These are phyloP conservation scores for Xerocomellus dryophilus DNA, from an alignment of 768 basidiomycete species.

Conservation along the genomic window DNA sequence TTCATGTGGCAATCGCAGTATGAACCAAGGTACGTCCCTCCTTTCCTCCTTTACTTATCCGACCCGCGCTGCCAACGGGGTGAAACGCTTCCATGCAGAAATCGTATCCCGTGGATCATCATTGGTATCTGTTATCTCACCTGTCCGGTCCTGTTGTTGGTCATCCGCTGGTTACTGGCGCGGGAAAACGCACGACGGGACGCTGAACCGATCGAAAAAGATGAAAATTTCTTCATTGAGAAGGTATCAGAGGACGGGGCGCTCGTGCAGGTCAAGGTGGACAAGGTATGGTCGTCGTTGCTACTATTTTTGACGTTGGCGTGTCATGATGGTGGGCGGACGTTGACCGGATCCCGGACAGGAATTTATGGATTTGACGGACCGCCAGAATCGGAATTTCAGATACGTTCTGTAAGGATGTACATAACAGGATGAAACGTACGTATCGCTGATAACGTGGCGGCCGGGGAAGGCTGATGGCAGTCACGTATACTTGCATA, in stretches of 20 bases:
- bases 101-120: conserved; percentile 74
- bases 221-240: conserved; percentile 63
- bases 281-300: conserved; percentile 46
- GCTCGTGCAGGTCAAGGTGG: conserved; percentile 53
- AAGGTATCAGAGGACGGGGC: conserved; percentile 49
- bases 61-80: no score
- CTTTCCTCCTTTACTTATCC: background rate
- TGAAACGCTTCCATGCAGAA: conserved; percentile 37
- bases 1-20: conserved; percentile 76
- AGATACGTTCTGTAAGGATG: conserved; percentile 58
- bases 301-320: background rate
- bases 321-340: no score
- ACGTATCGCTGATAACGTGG: background rate
- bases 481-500: background rate
- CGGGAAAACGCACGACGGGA: conserved; percentile 67
- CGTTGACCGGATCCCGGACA: conserved; percentile 23
- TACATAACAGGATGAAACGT: background rate
- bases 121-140: conserved; percentile 61
- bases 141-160: conserved; percentile 48
- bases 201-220: conserved; percentile 51
- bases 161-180: conserved; percentile 51
- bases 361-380: conserved; percentile 74
- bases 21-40: conserved; percentile 51
- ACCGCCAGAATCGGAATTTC: conserved; percentile 68
- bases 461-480: background rate